Evolutionary conservation across 495 filamentous ascomycete species (phyloP).

Genomic region (Melanomma pulvis-pyrius): DNA sequence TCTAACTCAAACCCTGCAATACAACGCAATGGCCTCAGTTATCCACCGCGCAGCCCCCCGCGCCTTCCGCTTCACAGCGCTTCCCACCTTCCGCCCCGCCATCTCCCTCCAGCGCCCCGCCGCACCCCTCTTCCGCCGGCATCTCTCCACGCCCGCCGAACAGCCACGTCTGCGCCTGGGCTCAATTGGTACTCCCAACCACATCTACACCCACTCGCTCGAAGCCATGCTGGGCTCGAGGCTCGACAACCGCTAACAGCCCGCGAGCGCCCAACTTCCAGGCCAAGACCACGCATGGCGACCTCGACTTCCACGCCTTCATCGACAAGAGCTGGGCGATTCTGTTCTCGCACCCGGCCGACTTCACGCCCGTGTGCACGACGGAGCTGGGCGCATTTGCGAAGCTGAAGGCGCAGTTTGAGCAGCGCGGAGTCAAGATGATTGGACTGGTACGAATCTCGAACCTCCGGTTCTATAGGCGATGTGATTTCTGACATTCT

Average conservation of each 20-base stretch:
- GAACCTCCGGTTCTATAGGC: not conserved
- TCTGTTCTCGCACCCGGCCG: conserved; percentile 70
- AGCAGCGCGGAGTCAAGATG: conserved; percentile 65
- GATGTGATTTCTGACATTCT: not conserved
- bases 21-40: conserved; percentile 36
- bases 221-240: no score
- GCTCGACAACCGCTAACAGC: not conserved
- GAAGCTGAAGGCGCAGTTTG: conserved; percentile 63
- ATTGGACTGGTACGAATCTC: conserved; percentile 58
- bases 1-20: not conserved
- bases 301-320: conserved; percentile 62
- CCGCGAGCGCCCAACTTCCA: conserved; percentile 65
- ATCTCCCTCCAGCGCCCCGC: conserved; percentile 10
- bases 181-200: conserved; percentile 41
- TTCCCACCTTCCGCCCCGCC: conserved; percentile 15
- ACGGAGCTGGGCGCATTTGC: conserved; percentile 72
- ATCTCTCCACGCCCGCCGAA: conserved; percentile 47
- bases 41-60: conserved; percentile 29
- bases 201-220: no score
- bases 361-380: conserved; percentile 73
- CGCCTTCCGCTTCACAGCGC: conserved; percentile 19
- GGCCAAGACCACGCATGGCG: conserved; percentile 65
- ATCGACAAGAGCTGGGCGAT: conserved; percentile 65
- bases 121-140: conserved; percentile 43
- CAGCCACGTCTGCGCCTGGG: conserved; percentile 66